Evolutionary conservation across 2,329 filamentous ascomycete species (phyloP).

Genomic region (Phialemonium atrogriseum): DNA sequence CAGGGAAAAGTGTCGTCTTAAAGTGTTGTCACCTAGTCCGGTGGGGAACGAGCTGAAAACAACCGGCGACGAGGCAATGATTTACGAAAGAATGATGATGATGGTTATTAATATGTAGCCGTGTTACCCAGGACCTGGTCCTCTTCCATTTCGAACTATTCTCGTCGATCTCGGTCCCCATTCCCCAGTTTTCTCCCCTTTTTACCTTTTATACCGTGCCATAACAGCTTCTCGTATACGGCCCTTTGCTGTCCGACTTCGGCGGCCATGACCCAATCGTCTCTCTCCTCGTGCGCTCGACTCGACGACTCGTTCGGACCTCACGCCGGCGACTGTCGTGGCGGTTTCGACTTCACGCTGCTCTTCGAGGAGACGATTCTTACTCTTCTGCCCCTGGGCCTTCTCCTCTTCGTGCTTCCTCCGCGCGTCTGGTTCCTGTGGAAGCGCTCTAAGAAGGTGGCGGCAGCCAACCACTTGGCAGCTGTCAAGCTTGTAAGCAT

Average conservation of each 20-base stretch:
- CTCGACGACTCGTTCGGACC: conserved; percentile 17
- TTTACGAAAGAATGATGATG: neutral
- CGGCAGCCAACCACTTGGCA: conserved; percentile 2
- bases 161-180: too few species aligned
- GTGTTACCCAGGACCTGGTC: neutral
- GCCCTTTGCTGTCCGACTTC: conserved; percentile 3
- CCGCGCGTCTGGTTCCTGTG: conserved; percentile 10
- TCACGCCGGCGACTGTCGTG: conserved; percentile 14
- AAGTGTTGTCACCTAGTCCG: too few species aligned
- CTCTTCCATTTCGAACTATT: too few species aligned
- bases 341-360: conserved; percentile 21
- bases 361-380: conserved; percentile 20
- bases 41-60: too few species aligned
- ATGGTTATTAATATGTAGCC: neutral
- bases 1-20: too few species aligned
- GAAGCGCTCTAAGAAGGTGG: conserved; percentile 8
- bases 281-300: conserved; percentile 6
- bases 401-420: conserved; percentile 10
- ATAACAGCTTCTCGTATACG: conserved; percentile 4
- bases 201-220: too few species aligned
- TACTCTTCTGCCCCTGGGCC: conserved; percentile 10
- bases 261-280: conserved; percentile 9
- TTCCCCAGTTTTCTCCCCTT: too few species aligned
- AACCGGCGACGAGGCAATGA: neutral
- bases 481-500: conserved; percentile 12